phyloP scores from a whole-genome alignment of 306 rosid genomes.

The Pyrus communis region DNA sequence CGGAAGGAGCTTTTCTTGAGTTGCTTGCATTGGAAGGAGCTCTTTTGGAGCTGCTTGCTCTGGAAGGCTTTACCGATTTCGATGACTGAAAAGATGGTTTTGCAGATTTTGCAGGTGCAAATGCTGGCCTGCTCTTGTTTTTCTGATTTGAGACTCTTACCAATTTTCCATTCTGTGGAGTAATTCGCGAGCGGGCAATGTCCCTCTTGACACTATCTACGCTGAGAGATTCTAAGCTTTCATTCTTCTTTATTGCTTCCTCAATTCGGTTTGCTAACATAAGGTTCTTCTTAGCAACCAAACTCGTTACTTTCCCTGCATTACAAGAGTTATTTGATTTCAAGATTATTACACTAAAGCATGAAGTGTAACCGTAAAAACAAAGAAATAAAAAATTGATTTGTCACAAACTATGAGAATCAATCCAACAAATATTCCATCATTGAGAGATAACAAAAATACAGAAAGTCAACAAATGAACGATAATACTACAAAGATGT shows the following conservation, averaged over 20 bases:
- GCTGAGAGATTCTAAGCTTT: constrained; percentile 79
- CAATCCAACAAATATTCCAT: too few species aligned
- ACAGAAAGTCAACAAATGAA: not conserved
- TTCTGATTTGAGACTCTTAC: constrained; percentile 36
- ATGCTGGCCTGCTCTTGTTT: constrained; percentile 15
- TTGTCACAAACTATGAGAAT: not conserved
- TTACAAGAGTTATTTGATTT: not conserved
- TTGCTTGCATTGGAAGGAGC: constrained; percentile 15
- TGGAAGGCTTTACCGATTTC: constrained; percentile 8
- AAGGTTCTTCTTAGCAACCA: constrained; percentile 62
- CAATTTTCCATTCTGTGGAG: constrained; percentile 42
- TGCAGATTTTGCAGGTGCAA: constrained; percentile 16
- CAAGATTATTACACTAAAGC: not conserved
- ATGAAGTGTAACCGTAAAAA: not conserved
- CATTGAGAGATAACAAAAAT: not conserved
- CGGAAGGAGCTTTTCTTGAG: constrained; percentile 22
- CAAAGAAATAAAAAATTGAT: not conserved
- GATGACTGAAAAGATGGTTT: constrained; percentile 29
- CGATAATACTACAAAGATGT: not conserved
- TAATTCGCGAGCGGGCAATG: constrained; percentile 46
- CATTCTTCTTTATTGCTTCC: constrained; percentile 85
- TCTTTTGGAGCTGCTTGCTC: constrained; percentile 11
- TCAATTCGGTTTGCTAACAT: constrained; percentile 66
- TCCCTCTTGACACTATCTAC: constrained; percentile 60
- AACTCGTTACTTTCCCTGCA: constrained; percentile 94